These are phyloP conservation scores for Ophiocytium majus DNA, from an alignment of 352 stramenopile genomes.

Conservation along the genomic window DNA sequence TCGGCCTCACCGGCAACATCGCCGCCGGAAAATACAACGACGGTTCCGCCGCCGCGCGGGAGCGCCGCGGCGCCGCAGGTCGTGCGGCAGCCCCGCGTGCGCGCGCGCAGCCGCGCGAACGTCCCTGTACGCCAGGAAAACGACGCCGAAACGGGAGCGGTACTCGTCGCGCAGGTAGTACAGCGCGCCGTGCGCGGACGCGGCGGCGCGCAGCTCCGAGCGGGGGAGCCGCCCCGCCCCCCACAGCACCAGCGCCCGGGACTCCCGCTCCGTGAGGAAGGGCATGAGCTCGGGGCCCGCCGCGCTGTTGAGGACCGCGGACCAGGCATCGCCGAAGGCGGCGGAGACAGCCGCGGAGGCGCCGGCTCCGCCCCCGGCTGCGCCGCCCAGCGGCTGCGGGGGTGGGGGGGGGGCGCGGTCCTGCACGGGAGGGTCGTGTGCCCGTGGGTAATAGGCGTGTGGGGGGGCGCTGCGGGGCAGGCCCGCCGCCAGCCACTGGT, in stretches of 20 bases:
- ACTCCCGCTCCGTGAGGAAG: conserved; percentile 50
- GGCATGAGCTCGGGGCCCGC: conserved; percentile 46
- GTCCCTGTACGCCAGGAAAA: conserved; percentile 56
- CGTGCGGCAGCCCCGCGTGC: background rate
- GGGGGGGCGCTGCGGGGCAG: conserved; percentile 1
- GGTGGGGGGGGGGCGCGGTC: background rate
- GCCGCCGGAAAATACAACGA: conserved; percentile 49
- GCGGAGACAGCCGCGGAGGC: background rate
- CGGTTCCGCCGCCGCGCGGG: conserved; percentile 35
- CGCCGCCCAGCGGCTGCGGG: background rate
- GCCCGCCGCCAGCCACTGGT: background rate
- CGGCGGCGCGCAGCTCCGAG: conserved; percentile 33
- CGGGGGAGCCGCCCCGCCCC: conserved; percentile 41
- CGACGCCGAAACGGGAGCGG: conserved; percentile 27
- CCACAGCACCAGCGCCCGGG: conserved; percentile 48
- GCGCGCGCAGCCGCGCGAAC: conserved; percentile 42
- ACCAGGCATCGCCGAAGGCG: conserved; percentile 36
- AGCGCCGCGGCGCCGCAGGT: background rate
- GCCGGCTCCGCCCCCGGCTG: background rate
- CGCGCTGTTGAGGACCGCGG: conserved; percentile 40
- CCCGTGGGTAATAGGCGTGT: background rate
- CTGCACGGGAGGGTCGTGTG: background rate
- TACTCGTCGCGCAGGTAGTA: conserved; percentile 53
- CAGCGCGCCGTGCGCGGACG: conserved; percentile 38
- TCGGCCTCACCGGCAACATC: no score